These are phyloP conservation scores for Nepenthes mirabilis DNA, from an alignment of 148 eudicot species.

Conservation along the genomic window DNA sequence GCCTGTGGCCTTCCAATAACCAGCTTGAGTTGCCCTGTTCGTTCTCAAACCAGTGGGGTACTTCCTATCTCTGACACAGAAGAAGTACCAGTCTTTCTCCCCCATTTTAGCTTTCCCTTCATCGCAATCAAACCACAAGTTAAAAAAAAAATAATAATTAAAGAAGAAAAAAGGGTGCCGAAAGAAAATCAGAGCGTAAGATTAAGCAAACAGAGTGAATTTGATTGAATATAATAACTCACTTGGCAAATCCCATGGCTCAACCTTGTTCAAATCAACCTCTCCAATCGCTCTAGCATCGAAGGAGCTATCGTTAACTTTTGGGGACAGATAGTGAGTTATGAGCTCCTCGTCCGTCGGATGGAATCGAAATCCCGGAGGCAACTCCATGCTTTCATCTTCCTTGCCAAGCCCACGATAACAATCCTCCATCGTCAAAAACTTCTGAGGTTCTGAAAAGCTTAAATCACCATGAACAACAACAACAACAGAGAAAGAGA, in stretches of 20 bases:
- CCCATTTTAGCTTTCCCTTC: constrained; percentile 75
- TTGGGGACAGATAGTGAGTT: constrained; percentile 50
- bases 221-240: constrained; percentile 12
- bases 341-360: constrained; percentile 93
- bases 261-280: constrained; percentile 80
- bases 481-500: neutral
- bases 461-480: neutral
- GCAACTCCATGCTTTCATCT: constrained; percentile 57
- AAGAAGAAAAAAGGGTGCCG: neutral
- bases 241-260: constrained; percentile 97
- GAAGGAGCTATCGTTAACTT: constrained; percentile 37
- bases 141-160: neutral
- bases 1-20: constrained; percentile 94
- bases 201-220: neutral
- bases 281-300: constrained; percentile 54
- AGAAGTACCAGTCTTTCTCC: constrained; percentile 86
- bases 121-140: neutral
- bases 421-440: constrained; percentile 20
- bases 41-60: constrained; percentile 81
- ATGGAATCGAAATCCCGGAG: constrained; percentile 88
- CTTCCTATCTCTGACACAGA: constrained; percentile 62
- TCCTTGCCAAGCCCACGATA: constrained; percentile 9
- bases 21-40: constrained; percentile 74
- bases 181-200: neutral
- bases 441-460: neutral